Conservation (phyloP, 257 asterid genomes). For the Ajuga chamaepitys region DNA sequence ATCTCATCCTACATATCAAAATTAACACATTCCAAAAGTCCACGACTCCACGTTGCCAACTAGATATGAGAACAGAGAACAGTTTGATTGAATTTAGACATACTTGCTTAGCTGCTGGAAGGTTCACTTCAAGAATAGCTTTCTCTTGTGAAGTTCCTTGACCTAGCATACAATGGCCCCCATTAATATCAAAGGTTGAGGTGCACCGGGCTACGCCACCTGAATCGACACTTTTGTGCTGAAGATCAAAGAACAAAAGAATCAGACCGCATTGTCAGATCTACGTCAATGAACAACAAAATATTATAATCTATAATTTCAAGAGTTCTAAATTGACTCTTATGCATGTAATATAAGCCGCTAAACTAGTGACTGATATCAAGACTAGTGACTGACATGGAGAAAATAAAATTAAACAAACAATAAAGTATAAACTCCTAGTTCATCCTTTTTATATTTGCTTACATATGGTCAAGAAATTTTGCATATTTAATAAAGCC, state of each 20-base stretch:
- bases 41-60: neutral
- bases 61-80: conserved; percentile 10
- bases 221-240: too few relatives aligned
- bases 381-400: conserved; percentile 1
- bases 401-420: neutral
- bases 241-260: too few relatives aligned
- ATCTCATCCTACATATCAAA: conserved; percentile 5
- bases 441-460: neutral
- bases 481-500: neutral
- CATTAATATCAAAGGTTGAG: conserved; percentile 96
- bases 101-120: conserved; percentile 94
- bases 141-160: too few relatives aligned
- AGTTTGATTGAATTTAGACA: conserved; percentile 2
- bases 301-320: too few relatives aligned
- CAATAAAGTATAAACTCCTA: neutral
- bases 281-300: too few relatives aligned
- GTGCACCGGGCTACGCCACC: too few relatives aligned
- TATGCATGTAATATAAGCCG: too few relatives aligned
- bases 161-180: conserved; percentile 92
- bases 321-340: too few relatives aligned
- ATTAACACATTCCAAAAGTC: neutral
- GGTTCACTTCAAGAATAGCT: conserved; percentile 90
- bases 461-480: neutral
- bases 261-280: too few relatives aligned
- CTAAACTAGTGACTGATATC: too few relatives aligned